These are phyloP conservation scores for Serendipita sp. DNA, from an alignment of 768 basidiomycete species.

Conservation along the genomic window DNA sequence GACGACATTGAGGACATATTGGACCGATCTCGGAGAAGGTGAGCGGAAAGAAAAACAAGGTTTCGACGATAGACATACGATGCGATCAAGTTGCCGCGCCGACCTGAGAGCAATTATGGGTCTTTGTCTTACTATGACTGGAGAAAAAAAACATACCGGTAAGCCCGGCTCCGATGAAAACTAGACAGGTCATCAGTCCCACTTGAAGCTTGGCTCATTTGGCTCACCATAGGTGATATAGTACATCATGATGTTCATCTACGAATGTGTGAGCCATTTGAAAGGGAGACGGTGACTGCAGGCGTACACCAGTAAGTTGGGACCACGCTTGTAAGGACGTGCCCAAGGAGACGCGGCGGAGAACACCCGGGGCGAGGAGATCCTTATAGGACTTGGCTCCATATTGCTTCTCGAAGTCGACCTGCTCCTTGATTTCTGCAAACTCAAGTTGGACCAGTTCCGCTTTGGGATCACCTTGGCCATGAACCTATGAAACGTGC, in stretches of 20 bases:
- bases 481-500: conserved; percentile 52
- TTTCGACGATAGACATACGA: conserved; percentile 31
- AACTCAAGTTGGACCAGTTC: conserved; percentile 55
- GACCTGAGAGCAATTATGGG: conserved; percentile 30
- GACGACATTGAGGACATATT: conserved; percentile 29
- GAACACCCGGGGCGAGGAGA: conserved; percentile 46
- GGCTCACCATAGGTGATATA: not conserved
- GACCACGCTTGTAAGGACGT: conserved; percentile 67
- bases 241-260: conserved; percentile 70
- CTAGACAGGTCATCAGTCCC: not conserved
- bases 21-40: conserved; percentile 18
- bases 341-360: conserved; percentile 57
- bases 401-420: conserved; percentile 43
- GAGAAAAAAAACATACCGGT: not conserved
- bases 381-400: conserved; percentile 59
- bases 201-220: no score
- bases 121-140: not conserved
- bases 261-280: no score
- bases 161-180: not conserved
- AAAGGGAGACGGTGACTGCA: no score
- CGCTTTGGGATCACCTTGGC: conserved; percentile 38
- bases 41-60: not conserved
- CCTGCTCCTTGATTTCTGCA: conserved; percentile 44
- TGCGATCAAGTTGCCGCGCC: conserved; percentile 63
- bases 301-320: conserved; percentile 26